Conservation (phyloP, 768 basidiomycete species). For the Lentinula sp. region DNA sequence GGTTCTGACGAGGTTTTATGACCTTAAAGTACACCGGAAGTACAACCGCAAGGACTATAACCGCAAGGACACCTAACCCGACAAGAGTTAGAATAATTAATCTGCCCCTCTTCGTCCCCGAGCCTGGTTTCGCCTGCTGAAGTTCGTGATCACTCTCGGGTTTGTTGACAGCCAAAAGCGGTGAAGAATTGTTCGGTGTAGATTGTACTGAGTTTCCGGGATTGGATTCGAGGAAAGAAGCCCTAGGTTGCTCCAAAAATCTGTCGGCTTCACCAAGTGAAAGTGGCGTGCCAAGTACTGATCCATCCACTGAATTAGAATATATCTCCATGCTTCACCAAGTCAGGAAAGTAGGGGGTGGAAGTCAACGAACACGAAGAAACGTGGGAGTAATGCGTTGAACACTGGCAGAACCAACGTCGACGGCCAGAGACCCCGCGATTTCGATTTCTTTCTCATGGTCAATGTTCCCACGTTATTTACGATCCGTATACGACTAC, state of each 20-base stretch:
- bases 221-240: constrained; percentile 3
- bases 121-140: not conserved
- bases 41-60: constrained; percentile 40
- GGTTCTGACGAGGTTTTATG: constrained; percentile 33
- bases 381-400: not conserved
- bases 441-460: not conserved
- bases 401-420: not conserved
- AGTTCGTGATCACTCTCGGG: not conserved
- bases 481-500: too few relatives aligned
- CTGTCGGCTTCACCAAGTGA: not conserved
- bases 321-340: not conserved
- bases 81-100: constrained; percentile 19
- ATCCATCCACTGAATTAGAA: not conserved
- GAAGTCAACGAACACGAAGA: not conserved
- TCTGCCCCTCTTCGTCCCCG: constrained; percentile 9
- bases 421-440: too few relatives aligned
- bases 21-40: constrained; percentile 55
- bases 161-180: constrained; percentile 18
- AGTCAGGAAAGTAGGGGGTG: not conserved
- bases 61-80: constrained; percentile 29
- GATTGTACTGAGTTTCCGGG: constrained; percentile 1
- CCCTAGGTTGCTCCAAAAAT: constrained; percentile 4
- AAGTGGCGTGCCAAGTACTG: not conserved
- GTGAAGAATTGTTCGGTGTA: constrained; percentile 16
- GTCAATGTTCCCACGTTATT: not conserved